Conservation (phyloP, 129 eudicot genomes). For the Ambrosia artemisiifolia region DNA sequence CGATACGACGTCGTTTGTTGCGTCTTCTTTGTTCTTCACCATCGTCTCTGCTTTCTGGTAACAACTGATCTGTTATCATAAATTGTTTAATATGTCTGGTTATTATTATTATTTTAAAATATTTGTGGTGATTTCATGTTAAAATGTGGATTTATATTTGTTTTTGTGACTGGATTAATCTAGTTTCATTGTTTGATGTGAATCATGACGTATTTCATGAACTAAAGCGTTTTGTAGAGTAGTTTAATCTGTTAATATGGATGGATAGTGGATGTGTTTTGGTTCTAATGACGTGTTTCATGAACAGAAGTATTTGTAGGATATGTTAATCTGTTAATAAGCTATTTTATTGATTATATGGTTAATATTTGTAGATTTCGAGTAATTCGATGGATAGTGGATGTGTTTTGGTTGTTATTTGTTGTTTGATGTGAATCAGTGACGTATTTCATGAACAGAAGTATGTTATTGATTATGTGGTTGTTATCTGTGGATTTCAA, state of each 20-base stretch:
- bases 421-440: background rate
- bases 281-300: background rate
- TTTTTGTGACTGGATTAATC: no score
- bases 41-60: slow-evolving; percentile 22
- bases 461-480: background rate
- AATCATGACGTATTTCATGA: no score
- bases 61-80: background rate
- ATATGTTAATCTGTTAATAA: background rate
- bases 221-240: background rate
- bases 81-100: background rate
- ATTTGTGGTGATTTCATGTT: background rate
- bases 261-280: background rate
- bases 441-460: no score
- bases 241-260: background rate
- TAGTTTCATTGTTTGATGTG: no score
- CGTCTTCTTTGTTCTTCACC: slow-evolving; percentile 28
- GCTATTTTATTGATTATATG: background rate
- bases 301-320: background rate
- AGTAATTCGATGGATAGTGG: background rate
- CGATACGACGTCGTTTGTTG: slow-evolving; percentile 32
- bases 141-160: background rate
- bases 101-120: background rate
- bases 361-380: background rate
- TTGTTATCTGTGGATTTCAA: background rate
- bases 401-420: background rate